phyloP scores from a whole-genome alignment of 2,329 filamentous ascomycete species.

The Aspergillus sp. region DNA sequence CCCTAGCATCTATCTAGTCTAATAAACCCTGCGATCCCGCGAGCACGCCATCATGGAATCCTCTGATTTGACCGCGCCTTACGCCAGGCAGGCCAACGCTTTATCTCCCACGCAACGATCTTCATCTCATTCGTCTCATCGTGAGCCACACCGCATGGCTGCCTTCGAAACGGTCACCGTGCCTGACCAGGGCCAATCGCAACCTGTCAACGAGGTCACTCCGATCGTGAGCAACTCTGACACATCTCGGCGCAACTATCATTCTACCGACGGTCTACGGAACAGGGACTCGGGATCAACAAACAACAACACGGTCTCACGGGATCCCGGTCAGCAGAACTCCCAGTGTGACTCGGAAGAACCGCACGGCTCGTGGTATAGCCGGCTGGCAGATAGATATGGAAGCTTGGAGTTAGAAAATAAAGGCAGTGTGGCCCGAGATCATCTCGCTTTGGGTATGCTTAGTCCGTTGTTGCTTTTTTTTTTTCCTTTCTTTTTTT shows the following conservation, averaged over 20 bases:
- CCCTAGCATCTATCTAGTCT: not conserved
- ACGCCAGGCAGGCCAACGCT: constrained; percentile 22
- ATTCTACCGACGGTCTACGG: constrained; percentile 32
- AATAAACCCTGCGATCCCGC: constrained; percentile 18
- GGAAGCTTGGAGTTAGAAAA: constrained; percentile 66
- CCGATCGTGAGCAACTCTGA: constrained; percentile 33
- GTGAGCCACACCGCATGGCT: constrained; percentile 25
- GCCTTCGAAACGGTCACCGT: constrained; percentile 25
- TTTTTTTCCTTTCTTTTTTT: not conserved
- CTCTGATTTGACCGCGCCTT: constrained; percentile 29
- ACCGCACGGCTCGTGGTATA: constrained; percentile 47
- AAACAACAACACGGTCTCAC: constrained; percentile 13
- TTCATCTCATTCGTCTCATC: constrained; percentile 22
- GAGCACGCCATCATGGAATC: constrained; percentile 41
- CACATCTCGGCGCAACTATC: constrained; percentile 33
- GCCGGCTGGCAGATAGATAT: constrained; percentile 57
- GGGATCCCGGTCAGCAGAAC: constrained; percentile 9
- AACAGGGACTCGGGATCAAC: constrained; percentile 17
- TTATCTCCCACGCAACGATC: constrained; percentile 26
- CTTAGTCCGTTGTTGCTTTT: constrained; percentile 6
- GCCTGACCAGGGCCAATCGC: constrained; percentile 20
- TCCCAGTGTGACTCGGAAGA: constrained; percentile 16
- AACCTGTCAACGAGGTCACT: constrained; percentile 32
- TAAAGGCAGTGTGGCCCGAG: constrained; percentile 65
- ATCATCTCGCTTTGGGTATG: constrained; percentile 65